Evolutionary conservation across 306 rosid species (phyloP), one percentile per base, ranked within the genome.

Genomic region (Herpetospermum pedunculosum): DNA sequence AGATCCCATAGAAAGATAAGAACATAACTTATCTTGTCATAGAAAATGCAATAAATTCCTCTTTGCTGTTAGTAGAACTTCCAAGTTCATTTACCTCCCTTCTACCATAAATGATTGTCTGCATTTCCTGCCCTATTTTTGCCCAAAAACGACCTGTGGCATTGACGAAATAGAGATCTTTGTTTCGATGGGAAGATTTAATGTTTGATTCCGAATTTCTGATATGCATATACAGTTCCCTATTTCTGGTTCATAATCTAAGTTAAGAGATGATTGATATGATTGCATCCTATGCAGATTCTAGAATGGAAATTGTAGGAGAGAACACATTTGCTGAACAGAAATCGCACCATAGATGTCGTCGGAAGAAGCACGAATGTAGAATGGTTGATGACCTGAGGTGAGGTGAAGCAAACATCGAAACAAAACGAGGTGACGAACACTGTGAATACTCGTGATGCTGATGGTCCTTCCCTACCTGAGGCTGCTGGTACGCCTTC

Each of bases 361-460:
- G 99, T 12, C 91, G 97, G 4, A 89, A 84, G 91, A 95, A 91
- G 77, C 95, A 91, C 28, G 99, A 95, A 77, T 89, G 91, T 75
- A 85, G 96, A 87, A 88, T 91, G 96, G 81, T 83, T 3, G 92
- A 87, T 77, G 84, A 96, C 47, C 77, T 81, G 71, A 83, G 87
- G 86, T 81, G 71, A 83, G 87, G 86, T 91, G 53, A 68, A 43
- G 23, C 54, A 77, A 85, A 48, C n/a, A 53, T n/a, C 4, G 12
- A 15, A 49, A 38, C 16, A n/a, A n/a, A n/a, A n/a, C 37, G 1
- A 41, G 53, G 53, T 2, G 3, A n/a, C 16, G 5, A n/a, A 41
- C 47, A 40, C 34, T 32, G 29, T 19, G 63, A 21, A 72, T 32
- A 14, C 43, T 29, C 35, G 57, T 23, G 70, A 59, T 63, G 28